These are phyloP conservation scores for Eimeria tenella DNA, from an alignment of 169 alveolate genomes.

Conservation along the genomic window DNA sequence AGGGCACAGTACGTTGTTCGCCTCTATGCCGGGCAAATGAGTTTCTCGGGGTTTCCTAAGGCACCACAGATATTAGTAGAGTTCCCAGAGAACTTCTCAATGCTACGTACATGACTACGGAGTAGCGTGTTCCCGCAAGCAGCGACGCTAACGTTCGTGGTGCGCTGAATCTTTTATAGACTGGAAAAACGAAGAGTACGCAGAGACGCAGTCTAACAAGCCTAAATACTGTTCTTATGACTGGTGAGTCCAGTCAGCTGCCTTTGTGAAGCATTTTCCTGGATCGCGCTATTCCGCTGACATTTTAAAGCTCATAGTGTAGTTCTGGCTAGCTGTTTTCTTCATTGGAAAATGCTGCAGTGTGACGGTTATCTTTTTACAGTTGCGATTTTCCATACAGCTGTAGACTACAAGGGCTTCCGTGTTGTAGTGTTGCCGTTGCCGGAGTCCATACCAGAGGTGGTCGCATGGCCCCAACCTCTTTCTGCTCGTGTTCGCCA, in stretches of 20 bases:
- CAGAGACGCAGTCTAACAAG: constrained; percentile 18
- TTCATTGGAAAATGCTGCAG: not conserved
- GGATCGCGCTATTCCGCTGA: not conserved
- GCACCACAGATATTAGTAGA: no score
- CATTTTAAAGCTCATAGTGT: no score
- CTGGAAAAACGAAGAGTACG: not conserved
- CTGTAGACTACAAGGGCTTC: constrained; percentile 78
- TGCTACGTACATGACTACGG: no score
- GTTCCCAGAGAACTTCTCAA: no score
- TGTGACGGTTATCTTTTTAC: not conserved
- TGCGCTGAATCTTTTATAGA: not conserved
- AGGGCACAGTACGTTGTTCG: constrained; percentile 1
- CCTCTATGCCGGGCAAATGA: not conserved
- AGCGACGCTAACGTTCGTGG: no score
- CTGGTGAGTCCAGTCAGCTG: constrained; percentile 18
- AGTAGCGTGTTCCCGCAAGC: no score
- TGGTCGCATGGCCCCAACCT: constrained; percentile 78
- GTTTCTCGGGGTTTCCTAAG: no score
- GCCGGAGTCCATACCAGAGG: constrained; percentile 67
- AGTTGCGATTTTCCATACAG: constrained; percentile 2
- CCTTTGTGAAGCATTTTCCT: not conserved
- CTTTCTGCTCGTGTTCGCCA: constrained; percentile 68
- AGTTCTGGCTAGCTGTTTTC: not conserved
- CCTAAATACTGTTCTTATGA: constrained; percentile 58
- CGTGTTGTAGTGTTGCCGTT: constrained; percentile 73